Base-by-base conservation (phyloP, 208 protist genomes). In the Acanthamoeba sp. region DNA sequence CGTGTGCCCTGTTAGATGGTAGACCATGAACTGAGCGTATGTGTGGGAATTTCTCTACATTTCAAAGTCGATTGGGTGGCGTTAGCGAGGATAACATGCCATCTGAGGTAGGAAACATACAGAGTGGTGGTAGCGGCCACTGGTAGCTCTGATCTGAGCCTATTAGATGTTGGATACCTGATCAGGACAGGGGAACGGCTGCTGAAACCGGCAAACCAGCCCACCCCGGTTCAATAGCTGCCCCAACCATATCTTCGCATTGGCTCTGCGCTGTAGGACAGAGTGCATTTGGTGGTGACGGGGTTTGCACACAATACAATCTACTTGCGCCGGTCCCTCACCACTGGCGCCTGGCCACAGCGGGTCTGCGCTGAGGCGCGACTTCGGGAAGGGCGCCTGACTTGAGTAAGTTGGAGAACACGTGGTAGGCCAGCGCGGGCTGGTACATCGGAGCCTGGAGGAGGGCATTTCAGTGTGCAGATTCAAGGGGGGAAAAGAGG, bases 351-450 rank as follows among this genome's bases (percentile, higher is more conserved):
- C 66, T 76, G 66, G 10, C 36, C 34, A 40, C 0, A 22, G 32
- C 12, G 66, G 36, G 34, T 20, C 36, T 20, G 40, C 71, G 38
- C 24, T 29, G 71, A n/a, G 71, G 71, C 34, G 40, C 9, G 0
- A 50, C 40, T 1, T 82, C 71, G 10, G 82, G 82, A 14, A 90
- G 22, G 22, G 82, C 48, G 9, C 82, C 82, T 5, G 82, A 90
- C 36, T 59, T 7, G 52, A 90, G 48, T 24, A 90, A 90, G 82
- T 90, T 55, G 48, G 82, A 90, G 52, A 90, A 45, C 4, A 90
- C 48, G 50, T 90, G 82, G 82, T 69, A 90, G 34, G 57, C 40
- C 57, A 66, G 22, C 6, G 82, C 82, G 0, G 82, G 82, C 50
- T 90, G 82, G 82, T 66, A 90, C 52, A 66, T 90, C 12, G 82